Percentiles rank a stretch among this genome's conserved stretches.
Conservation (phyloP, 2,329 filamentous ascomycete genomes). For the Zymoseptoria ardabiliae region DNA sequence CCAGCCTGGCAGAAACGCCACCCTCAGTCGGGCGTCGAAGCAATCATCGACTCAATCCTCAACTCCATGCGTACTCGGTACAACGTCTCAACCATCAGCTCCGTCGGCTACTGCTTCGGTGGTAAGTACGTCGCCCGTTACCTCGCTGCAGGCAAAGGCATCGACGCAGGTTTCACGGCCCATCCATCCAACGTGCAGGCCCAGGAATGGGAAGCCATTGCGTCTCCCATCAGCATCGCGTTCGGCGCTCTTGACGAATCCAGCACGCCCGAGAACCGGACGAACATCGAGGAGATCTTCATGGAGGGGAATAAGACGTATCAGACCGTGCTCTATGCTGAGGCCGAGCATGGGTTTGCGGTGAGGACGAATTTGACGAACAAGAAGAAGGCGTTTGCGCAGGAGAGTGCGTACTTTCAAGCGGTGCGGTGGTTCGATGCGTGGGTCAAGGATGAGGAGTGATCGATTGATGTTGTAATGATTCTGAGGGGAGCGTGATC, state of each 20-base stretch:
- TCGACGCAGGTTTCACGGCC: slow-evolving; percentile 61
- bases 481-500: too few relatives aligned
- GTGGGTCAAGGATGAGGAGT: slow-evolving; percentile 22
- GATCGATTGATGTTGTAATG: not conserved
- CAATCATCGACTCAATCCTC: slow-evolving; percentile 37
- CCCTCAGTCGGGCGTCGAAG: slow-evolving; percentile 37
- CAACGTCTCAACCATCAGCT: slow-evolving; percentile 51
- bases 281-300: slow-evolving; percentile 24
- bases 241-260: slow-evolving; percentile 14
- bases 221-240: slow-evolving; percentile 61
- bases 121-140: slow-evolving; percentile 66
- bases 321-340: slow-evolving; percentile 27
- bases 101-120: slow-evolving; percentile 66
- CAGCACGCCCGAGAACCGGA: slow-evolving; percentile 17
- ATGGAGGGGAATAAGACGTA: slow-evolving; percentile 26
- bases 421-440: slow-evolving; percentile 30
- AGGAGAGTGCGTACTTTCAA: slow-evolving; percentile 29
- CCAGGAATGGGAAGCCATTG: slow-evolving; percentile 58
- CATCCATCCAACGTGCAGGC: slow-evolving; percentile 63
- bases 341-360: slow-evolving; percentile 30
- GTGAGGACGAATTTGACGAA: slow-evolving; percentile 26
- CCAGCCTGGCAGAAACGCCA: slow-evolving; percentile 41
- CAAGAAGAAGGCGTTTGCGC: slow-evolving; percentile 27
- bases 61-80: slow-evolving; percentile 46
- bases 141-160: slow-evolving; percentile 42